These are phyloP conservation scores for rapeseed (Brassica napus) DNA, from an alignment of 345 rosid species.

Conservation along the genomic window Da-Ae NC_063448.1:17313001-17313500, in stretches of 20 bases:
- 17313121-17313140: constrained; percentile 35
- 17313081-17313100: constrained; percentile 15
- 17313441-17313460: constrained; percentile 15
- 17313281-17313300: constrained; percentile 56
- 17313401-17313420: constrained; percentile 46
- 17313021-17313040: constrained; percentile 12
- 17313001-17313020: neutral
- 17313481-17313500: constrained; percentile 14
- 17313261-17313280: constrained; percentile 73
- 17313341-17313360: constrained; percentile 37
- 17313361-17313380: constrained; percentile 35
- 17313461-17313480: constrained; percentile 19
- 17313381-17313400: constrained; percentile 29
- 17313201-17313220: constrained; percentile 47
- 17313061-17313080: neutral
- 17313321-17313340: constrained; percentile 40
- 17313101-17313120: constrained; percentile 34
- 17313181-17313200: constrained; percentile 29
- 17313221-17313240: constrained; percentile 62
- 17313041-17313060: neutral
- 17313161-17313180: constrained; percentile 24
- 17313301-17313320: constrained; percentile 46
- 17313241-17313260: constrained; percentile 89
- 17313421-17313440: constrained; percentile 31
- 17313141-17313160: constrained; percentile 35